A percentile compares a stretch with the other conserved stretches of the same genome.
Evolutionary conservation across 73 alveolate genomes (phyloP).

Genomic region (Tetrahymena malaccensis): DNA sequence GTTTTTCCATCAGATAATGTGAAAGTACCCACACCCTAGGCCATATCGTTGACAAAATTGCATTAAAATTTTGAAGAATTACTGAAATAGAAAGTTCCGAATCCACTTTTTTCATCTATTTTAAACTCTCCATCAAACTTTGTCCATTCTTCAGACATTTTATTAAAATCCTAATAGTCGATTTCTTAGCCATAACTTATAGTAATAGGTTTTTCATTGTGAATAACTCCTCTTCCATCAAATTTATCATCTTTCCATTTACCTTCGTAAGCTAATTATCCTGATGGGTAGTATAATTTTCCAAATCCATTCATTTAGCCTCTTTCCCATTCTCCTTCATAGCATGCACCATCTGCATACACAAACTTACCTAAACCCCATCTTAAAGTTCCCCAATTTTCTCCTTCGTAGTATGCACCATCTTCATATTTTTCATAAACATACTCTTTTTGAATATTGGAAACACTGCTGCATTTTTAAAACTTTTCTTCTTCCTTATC

Average conservation of each 20-base stretch:
- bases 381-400: not conserved
- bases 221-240: not conserved
- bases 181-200: not conserved
- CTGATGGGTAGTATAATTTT: not conserved
- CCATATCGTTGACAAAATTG: not conserved
- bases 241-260: not conserved
- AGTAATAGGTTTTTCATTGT: not conserved
- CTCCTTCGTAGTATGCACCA: not conserved
- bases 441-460: not conserved
- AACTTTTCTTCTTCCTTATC: not conserved
- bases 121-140: not conserved
- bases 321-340: not conserved
- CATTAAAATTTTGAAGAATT: not conserved
- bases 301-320: not conserved
- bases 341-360: not conserved
- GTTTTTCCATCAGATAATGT: not conserved
- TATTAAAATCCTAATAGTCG: constrained; percentile 24
- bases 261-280: not conserved
- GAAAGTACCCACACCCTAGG: not conserved
- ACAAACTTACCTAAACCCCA: not conserved
- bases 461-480: not conserved
- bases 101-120: not conserved
- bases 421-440: not conserved
- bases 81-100: not conserved
- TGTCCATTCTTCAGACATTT: constrained; percentile 27